Base-by-base conservation (phyloP, 352 stramenopile genomes). In the Pythium scleroteichum region DNA sequence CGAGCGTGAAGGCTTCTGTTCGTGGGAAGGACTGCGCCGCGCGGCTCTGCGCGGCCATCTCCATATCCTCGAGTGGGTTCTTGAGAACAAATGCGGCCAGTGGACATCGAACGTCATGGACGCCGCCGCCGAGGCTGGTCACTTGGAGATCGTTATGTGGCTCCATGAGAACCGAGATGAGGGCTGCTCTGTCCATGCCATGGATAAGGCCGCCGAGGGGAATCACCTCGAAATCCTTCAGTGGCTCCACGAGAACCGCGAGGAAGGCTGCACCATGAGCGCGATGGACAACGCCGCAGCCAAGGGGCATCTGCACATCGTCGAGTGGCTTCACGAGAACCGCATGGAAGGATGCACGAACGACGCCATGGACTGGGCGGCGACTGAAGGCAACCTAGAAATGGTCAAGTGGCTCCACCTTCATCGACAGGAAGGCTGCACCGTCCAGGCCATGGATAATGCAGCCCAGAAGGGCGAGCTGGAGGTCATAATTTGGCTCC, bases 401-500 rank as follows among this genome's bases (percentile, higher is more conserved):
- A 62, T 72, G 45, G 47, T 72, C 42, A 24, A 68, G 42, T 74
- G 67, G 67, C 67, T 74, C 19, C 62, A 74, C n/a, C n/a, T 26
- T 17, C 58, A 71, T 41, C 56, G 66, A 24, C 40, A 62, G 14
- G 62, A 71, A 68, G 66, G 66, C 38, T 71, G 62, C 47, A 64
- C 62, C 1, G 61, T 69, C 16, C 48, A 65, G 47, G 67, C 67
- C 33, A 71, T 74, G 45, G 67, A 74, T 56, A 53, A 68, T 12
- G 64, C 67, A 2, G 62, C 62, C 3, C 58, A 65, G 19, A 40
- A 56, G 24, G 67, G 67, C 33, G 41, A 69, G 7, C 26, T 74
- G 8, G 67, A 74, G 19, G 45, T 71, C 13, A 55, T 74, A 23
- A 58, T 66, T 32, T 74, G 67, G 67, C 67, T 74, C 16, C 57